phyloP scores from a whole-genome alignment of 768 basidiomycete genomes.

The Phaeotremella skinneri region DNA sequence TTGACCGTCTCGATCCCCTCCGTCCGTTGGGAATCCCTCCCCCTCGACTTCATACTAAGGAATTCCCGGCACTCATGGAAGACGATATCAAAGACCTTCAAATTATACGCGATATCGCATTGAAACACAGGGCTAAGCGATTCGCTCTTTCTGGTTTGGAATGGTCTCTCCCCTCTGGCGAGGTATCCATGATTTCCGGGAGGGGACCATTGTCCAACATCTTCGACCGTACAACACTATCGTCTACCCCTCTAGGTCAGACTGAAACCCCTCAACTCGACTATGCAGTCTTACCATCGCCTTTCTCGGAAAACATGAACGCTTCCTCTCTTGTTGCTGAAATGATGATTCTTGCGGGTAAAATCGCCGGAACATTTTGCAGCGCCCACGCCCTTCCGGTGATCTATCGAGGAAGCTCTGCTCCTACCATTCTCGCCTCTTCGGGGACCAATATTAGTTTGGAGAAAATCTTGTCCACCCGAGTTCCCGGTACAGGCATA shows the following conservation, averaged over 20 bases:
- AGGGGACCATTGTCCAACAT: constrained; percentile 12
- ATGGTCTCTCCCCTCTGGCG: constrained; percentile 15
- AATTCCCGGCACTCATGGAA: background rate
- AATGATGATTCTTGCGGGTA: constrained; percentile 75
- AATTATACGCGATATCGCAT: constrained; percentile 17
- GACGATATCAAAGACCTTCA: constrained; percentile 30
- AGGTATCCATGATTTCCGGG: background rate
- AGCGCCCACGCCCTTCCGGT: constrained; percentile 62
- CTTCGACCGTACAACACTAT: constrained; percentile 10
- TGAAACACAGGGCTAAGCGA: constrained; percentile 22
- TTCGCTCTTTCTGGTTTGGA: constrained; percentile 22
- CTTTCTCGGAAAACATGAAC: background rate
- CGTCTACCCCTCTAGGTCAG: constrained; percentile 8
- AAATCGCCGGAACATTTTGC: constrained; percentile 71
- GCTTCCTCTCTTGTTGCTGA: constrained; percentile 62
- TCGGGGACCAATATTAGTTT: constrained; percentile 48
- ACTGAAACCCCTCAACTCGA: constrained; percentile 15
- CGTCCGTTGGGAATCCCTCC: constrained; percentile 26
- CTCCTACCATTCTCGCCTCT: constrained; percentile 29
- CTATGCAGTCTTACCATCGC: constrained; percentile 10
- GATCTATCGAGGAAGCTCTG: constrained; percentile 59
- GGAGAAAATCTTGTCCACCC: constrained; percentile 57
- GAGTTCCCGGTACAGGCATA: constrained; percentile 43
- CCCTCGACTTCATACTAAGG: background rate
- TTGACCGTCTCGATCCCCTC: background rate